Evolutionary conservation across 768 basidiomycete species (phyloP).

Genomic region (Fomitopsis pulvina): DNA sequence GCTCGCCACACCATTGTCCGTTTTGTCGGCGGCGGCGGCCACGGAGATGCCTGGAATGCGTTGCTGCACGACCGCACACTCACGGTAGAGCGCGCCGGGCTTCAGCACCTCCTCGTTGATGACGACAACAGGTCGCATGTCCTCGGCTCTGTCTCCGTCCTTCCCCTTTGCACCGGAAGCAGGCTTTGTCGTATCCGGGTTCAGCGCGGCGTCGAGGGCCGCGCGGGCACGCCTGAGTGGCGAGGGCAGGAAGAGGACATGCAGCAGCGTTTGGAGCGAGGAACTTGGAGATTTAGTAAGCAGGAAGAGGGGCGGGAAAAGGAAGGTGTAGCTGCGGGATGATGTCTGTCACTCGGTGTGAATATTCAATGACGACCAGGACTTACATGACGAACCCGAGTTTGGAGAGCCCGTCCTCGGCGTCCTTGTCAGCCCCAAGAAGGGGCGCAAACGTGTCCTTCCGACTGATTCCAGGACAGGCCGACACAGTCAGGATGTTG

Average conservation of each 20-base stretch:
- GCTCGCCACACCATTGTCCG: constrained; percentile 19
- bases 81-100: constrained; percentile 71
- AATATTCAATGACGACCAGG: background rate
- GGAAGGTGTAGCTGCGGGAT: constrained; percentile 51
- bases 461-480: constrained; percentile 73
- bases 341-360: background rate
- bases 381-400: constrained; percentile 47
- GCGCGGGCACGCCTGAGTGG: constrained; percentile 50
- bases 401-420: constrained; percentile 29
- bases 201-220: constrained; percentile 24
- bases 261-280: constrained; percentile 72
- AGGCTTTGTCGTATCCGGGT: constrained; percentile 8
- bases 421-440: constrained; percentile 41
- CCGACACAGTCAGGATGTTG: constrained; percentile 69
- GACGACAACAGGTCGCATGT: background rate
- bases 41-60: constrained; percentile 16
- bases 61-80: constrained; percentile 56
- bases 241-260: constrained; percentile 75
- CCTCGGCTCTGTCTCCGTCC: constrained; percentile 4
- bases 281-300: constrained; percentile 61
- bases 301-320: constrained; percentile 62
- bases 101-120: constrained; percentile 46
- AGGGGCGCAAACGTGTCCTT: constrained; percentile 58
- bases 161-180: constrained; percentile 11
- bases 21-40: constrained; percentile 12